A percentile compares a stretch with the other conserved stretches of the same genome.
phyloP scores from a whole-genome alignment of 179 eudicot genomes.

The Heliamphora pulchella region DNA sequence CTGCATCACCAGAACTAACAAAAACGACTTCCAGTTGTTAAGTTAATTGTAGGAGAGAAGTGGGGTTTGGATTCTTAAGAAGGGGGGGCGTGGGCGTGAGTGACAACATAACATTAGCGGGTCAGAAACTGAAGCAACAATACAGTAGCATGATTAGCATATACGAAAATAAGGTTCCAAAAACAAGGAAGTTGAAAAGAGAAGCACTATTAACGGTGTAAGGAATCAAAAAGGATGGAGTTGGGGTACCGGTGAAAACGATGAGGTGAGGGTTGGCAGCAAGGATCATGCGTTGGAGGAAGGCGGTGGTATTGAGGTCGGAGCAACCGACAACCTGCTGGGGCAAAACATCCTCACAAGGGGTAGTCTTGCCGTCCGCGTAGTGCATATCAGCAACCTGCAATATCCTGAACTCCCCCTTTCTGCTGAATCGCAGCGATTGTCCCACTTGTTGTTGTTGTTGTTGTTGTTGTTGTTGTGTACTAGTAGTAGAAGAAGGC shows the following conservation, averaged over 20 bases:
- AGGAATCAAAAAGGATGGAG: not conserved
- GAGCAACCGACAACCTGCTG: slow-evolving; percentile 51
- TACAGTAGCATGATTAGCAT: not conserved
- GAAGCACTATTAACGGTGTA: not conserved
- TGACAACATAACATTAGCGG: too few relatives aligned
- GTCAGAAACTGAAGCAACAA: not conserved
- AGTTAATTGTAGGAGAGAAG: too few relatives aligned
- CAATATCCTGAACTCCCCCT: slow-evolving; percentile 72
- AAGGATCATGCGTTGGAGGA: slow-evolving; percentile 55
- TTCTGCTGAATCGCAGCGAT: slow-evolving; percentile 27
- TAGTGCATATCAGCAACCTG: slow-evolving; percentile 98
- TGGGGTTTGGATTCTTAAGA: too few relatives aligned
- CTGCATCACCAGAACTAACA: not conserved
- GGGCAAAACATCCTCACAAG: slow-evolving; percentile 64
- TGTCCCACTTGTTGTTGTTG: not conserved
- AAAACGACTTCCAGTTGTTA: not conserved
- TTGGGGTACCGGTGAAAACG: slow-evolving; percentile 66
- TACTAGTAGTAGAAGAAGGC: not conserved
- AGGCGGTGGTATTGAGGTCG: slow-evolving; percentile 81
- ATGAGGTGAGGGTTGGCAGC: slow-evolving; percentile 74
- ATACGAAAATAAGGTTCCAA: not conserved
- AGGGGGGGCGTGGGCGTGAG: too few relatives aligned
- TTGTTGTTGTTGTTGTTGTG: not conserved
- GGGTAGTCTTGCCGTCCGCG: slow-evolving; percentile 50
- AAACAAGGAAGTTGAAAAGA: not conserved